phyloP scores from a whole-genome alignment of 441 rosid species.

The Theobroma grandiflorum region DNA sequence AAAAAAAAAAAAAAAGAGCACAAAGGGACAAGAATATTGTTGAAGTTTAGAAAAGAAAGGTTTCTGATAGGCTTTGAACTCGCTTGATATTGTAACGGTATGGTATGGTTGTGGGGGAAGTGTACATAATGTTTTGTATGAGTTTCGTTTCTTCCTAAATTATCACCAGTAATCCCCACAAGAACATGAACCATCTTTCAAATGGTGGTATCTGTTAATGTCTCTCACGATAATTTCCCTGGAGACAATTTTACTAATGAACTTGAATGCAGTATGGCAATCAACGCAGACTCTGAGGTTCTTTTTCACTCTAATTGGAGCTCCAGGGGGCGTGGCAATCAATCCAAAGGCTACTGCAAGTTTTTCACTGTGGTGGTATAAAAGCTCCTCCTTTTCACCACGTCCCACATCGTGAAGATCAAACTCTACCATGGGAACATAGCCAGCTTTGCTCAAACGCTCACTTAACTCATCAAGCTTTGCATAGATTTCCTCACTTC shows the following conservation, averaged over 20 bases:
- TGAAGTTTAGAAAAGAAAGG: too few relatives aligned
- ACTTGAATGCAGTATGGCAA: conserved; percentile 65
- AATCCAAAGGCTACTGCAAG: conserved; percentile 80
- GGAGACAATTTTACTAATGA: conserved; percentile 57
- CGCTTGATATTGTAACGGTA: too few relatives aligned
- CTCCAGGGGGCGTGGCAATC: conserved; percentile 65
- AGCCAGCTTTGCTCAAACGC: conserved; percentile 61
- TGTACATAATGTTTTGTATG: background rate
- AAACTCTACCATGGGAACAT: conserved; percentile 67
- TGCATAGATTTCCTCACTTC: conserved; percentile 61
- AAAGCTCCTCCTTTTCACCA: conserved; percentile 64
- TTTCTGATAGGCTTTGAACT: too few relatives aligned
- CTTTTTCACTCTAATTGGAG: conserved; percentile 75
- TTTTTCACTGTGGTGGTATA: conserved; percentile 74
- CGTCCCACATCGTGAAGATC: conserved; percentile 72
- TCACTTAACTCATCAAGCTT: conserved; percentile 68
- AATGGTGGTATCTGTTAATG: conserved; percentile 70
- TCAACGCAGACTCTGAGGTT: conserved; percentile 72
- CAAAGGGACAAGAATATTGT: too few relatives aligned
- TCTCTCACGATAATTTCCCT: conserved; percentile 75
- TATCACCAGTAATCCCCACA: conserved; percentile 76
- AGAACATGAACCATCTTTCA: conserved; percentile 69
- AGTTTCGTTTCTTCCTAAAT: background rate
- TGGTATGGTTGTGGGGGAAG: background rate
- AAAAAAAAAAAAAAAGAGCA: too few relatives aligned